A percentile compares a stretch with the other conserved stretches of the same genome.
Conservation (phyloP, 305 asterid species). For the Plantago lanceolata region DNA sequence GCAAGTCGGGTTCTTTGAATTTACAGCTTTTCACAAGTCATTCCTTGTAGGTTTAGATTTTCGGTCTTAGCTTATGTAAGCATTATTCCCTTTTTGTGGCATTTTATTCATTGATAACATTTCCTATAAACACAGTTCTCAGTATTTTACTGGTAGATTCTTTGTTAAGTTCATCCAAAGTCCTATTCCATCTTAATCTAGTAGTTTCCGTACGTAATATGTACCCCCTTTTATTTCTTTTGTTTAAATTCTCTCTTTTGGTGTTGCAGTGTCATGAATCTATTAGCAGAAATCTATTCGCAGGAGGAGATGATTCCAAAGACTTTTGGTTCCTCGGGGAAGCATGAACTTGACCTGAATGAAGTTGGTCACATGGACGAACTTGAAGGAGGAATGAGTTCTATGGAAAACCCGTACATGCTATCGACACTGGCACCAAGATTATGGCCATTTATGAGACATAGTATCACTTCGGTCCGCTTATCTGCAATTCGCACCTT, state of each 20-base stretch:
- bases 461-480: slow-evolving; percentile 92
- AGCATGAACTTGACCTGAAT: slow-evolving; percentile 74
- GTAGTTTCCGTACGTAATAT: no score
- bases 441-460: slow-evolving; percentile 99
- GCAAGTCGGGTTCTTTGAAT: no score
- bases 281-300: slow-evolving; percentile 95
- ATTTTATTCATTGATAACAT: no score
- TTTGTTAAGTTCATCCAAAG: no score
- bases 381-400: slow-evolving; percentile 58
- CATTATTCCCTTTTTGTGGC: no score
- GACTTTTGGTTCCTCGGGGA: slow-evolving; percentile 43
- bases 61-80: no score
- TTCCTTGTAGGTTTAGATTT: no score
- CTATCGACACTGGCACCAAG: slow-evolving; percentile 88
- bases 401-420: slow-evolving; percentile 71
- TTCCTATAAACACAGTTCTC: no score
- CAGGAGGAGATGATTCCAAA: slow-evolving; percentile 95
- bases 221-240: background rate
- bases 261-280: slow-evolving; percentile 92
- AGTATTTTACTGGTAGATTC: no score
- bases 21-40: no score
- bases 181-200: no score
- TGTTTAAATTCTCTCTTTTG: slow-evolving; percentile 25
- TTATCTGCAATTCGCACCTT: slow-evolving; percentile 93
- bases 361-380: slow-evolving; percentile 53